Conservation (phyloP, 345 rosid species). For the Trapa bicornis region DNA sequence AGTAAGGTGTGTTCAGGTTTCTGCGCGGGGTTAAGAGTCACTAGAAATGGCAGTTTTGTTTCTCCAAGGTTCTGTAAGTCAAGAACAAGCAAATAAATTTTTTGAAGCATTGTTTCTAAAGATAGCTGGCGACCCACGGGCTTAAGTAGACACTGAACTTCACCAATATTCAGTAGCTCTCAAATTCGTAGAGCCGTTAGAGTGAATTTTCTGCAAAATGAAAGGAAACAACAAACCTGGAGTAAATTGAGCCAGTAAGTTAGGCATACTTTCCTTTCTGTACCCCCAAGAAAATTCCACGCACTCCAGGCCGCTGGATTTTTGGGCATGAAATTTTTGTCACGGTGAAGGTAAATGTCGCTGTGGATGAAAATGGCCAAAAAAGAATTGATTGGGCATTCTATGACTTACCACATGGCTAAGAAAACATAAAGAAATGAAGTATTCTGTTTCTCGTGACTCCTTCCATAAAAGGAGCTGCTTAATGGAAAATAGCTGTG, state of each 20-base stretch:
- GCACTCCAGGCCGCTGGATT: slow-evolving; percentile 85
- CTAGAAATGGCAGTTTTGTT: slow-evolving; percentile 45
- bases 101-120: background rate
- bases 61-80: slow-evolving; percentile 67
- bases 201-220: background rate
- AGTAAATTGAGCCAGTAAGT: slow-evolving; percentile 95
- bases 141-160: slow-evolving; percentile 9
- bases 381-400: slow-evolving; percentile 1
- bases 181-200: too few species aligned
- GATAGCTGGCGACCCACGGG: background rate
- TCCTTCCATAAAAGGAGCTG: background rate
- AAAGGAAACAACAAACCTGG: slow-evolving; percentile 41
- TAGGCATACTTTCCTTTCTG: slow-evolving; percentile 48
- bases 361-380: slow-evolving; percentile 29
- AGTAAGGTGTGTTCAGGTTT: slow-evolving; percentile 56
- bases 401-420: background rate
- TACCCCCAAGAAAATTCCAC: slow-evolving; percentile 86
- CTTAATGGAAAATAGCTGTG: background rate
- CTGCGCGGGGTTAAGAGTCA: slow-evolving; percentile 64
- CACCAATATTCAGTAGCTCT: too few species aligned
- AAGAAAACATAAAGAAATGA: background rate
- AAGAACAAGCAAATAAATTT: background rate
- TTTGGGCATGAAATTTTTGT: slow-evolving; percentile 64
- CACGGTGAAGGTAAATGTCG: slow-evolving; percentile 69
- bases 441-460: background rate